Evolutionary conservation across 345 rosid genomes (phyloP).

Genomic region (Corchorus olitorius): DNA sequence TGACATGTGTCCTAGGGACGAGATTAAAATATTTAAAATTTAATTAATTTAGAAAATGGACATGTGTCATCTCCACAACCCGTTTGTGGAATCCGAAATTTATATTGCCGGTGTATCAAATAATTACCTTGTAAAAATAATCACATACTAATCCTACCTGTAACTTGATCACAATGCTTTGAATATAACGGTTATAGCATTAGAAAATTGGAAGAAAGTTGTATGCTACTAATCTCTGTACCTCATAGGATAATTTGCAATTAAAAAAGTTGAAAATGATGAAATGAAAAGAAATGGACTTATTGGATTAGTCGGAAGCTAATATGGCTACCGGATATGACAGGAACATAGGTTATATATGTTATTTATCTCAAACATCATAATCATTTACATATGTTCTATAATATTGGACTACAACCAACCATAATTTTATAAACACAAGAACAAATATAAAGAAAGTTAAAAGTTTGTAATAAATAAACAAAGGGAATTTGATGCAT

Average conservation of each 20-base stretch:
- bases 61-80: no score
- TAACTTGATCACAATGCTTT: not conserved
- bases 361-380: not conserved
- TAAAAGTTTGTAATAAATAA: not conserved
- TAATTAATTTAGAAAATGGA: no score
- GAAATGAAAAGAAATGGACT: no score
- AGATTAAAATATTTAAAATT: no score
- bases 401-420: not conserved
- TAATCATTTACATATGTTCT: not conserved
- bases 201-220: not conserved
- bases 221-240: not conserved
- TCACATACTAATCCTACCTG: no score
- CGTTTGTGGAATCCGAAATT: no score
- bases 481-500: not conserved
- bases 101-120: no score
- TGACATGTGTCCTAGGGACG: no score
- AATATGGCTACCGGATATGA: no score
- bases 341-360: not conserved
- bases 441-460: not conserved
- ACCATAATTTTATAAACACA: not conserved
- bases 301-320: no score
- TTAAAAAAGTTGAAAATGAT: not conserved
- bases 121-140: no score
- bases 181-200: not conserved
- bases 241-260: not conserved